phyloP scores from a whole-genome alignment of 305 asterid species.

The Fraxinus platypoda region DNA sequence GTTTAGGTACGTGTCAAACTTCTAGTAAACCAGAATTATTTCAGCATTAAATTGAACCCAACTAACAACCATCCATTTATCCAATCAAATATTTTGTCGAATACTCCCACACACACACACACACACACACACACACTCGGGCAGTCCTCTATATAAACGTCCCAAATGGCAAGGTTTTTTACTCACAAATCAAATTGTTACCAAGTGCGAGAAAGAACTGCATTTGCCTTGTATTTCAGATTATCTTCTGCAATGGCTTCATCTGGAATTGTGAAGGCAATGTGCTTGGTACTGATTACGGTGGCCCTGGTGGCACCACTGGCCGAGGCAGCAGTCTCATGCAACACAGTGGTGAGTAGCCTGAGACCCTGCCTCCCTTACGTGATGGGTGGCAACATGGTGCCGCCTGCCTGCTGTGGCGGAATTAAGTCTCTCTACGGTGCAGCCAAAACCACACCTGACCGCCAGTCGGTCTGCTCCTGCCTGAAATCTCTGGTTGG shows the following conservation, averaged over 20 bases:
- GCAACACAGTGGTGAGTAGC: constrained; percentile 20
- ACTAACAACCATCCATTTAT: not conserved
- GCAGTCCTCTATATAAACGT: not conserved
- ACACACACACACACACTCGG: not conserved
- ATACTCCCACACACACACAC: not conserved
- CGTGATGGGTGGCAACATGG: constrained; percentile 16
- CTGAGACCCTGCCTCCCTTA: constrained; percentile 30
- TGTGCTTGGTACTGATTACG: constrained; percentile 24
- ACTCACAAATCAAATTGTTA: not conserved
- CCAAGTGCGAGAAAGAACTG: not conserved
- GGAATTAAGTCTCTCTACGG: constrained; percentile 17
- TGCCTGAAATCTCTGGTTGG: constrained; percentile 30
- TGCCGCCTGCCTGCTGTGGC: constrained; percentile 22
- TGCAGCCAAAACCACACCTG: constrained; percentile 22
- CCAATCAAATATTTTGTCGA: not conserved
- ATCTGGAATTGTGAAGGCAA: constrained; percentile 14
- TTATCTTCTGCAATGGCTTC: constrained; percentile 22
- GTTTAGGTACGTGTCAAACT: too few species aligned
- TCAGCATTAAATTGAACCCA: constrained; percentile 21
- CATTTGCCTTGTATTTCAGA: not conserved
- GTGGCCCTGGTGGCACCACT: constrained; percentile 24
- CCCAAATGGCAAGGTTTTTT: not conserved
- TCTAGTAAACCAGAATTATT: not conserved
- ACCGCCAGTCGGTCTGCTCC: constrained; percentile 31
- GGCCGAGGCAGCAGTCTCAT: constrained; percentile 34